phyloP scores from a whole-genome alignment of 495 filamentous ascomycete genomes.

The Bacidia rubella region DNA sequence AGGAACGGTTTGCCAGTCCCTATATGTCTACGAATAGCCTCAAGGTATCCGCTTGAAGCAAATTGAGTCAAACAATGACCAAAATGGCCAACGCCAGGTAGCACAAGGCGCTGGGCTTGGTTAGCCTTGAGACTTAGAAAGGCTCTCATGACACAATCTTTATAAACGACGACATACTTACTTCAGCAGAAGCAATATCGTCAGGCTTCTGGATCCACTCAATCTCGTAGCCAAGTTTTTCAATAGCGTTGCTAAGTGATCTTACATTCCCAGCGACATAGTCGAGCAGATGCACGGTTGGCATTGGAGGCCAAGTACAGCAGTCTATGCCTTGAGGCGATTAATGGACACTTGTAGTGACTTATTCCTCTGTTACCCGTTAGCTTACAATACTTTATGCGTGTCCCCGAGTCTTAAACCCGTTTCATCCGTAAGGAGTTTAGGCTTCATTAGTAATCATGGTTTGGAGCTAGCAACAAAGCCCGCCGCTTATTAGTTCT shows the following conservation, averaged over 20 bases:
- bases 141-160: conserved; percentile 2
- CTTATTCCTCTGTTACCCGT: too few species aligned
- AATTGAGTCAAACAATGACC: conserved; percentile 87
- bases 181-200: conserved; percentile 74
- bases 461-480: too few species aligned
- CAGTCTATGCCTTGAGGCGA: background rate
- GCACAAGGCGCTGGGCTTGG: conserved; percentile 43
- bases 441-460: too few species aligned
- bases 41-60: conserved; percentile 61
- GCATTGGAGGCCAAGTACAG: conserved; percentile 38
- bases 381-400: too few species aligned
- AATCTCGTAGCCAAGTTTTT: conserved; percentile 81
- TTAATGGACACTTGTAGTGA: background rate
- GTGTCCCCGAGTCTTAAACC: too few species aligned
- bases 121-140: background rate
- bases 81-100: conserved; percentile 94
- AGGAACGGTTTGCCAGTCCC: conserved; percentile 86
- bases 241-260: conserved; percentile 91
- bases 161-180: too few species aligned
- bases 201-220: conserved; percentile 81
- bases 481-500: too few species aligned
- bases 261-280: conserved; percentile 81
- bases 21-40: conserved; percentile 68
- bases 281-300: conserved; percentile 84
- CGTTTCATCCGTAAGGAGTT: too few species aligned